Conservation (phyloP, 108 stramenopile genomes). For the Pseudonitzschia multistriata region DNA sequence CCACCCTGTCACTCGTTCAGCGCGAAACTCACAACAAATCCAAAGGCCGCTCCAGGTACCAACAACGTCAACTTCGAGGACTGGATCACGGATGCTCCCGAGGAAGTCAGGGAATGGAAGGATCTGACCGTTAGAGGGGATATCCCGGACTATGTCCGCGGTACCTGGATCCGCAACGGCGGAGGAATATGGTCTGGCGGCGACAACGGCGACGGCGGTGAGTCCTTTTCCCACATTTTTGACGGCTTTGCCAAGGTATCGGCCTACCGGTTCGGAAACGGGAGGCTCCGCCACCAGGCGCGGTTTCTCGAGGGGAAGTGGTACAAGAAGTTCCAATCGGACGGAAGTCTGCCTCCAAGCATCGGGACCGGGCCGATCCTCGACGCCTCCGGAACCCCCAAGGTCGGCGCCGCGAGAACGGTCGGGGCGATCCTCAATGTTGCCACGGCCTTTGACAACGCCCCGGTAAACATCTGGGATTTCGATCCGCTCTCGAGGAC, state of each 20-base stretch:
- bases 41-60: too few relatives aligned
- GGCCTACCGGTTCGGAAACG: constrained; percentile 18
- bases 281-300: not conserved
- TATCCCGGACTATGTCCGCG: constrained; percentile 34
- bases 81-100: constrained; percentile 40
- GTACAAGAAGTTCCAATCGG: constrained; percentile 18
- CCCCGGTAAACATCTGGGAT: constrained; percentile 46
- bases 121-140: not conserved
- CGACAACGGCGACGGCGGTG: not conserved
- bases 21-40: too few relatives aligned
- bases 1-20: too few relatives aligned
- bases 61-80: constrained; percentile 41
- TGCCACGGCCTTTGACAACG: constrained; percentile 34
- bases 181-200: constrained; percentile 26
- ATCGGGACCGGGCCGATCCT: constrained; percentile 36
- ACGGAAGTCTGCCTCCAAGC: not conserved
- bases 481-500: constrained; percentile 9
- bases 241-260: constrained; percentile 44
- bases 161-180: constrained; percentile 42
- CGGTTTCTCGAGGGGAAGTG: constrained; percentile 26
- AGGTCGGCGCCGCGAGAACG: not conserved
- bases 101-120: constrained; percentile 20
- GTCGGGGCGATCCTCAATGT: not conserved
- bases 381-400: constrained; percentile 17
- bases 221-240: constrained; percentile 35